Evolutionary conservation across 345 rosid species (phyloP), one percentile per base, ranked within the genome.

Genomic region (Rubroshorea leprosula): DNA sequence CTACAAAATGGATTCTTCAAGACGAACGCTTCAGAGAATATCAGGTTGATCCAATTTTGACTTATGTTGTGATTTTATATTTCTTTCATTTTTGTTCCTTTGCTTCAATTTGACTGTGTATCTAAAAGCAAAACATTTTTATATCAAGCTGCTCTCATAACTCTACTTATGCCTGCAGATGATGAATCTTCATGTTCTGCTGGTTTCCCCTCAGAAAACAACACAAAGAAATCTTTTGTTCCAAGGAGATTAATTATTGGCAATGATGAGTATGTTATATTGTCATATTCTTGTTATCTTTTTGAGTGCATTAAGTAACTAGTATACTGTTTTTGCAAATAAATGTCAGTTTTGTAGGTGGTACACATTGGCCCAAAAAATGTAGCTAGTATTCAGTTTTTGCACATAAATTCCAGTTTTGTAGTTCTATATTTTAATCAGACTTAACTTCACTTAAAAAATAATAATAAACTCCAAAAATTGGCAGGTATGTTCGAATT

Each of bases 231-330:
- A 68, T 62, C 85, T n/a, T 79, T 78, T 64, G 81, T 93, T 27
- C 97, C 97, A 23, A 79, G 86, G 73, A 86, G 97, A 87, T 71
- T 93, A 63, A 77, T 89, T 55, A 93, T 93, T 43, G 97, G 96
- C 73, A 80, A 89, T 74, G 85, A 93, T 72, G 96, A 93, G 99
- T 93, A 80, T 67, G 99, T 80, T 57, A 20, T 51, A 20, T 71
- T 51, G 21, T 23, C 55, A 16, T 50, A 35, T 55, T 1, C 23
- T 31, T 44, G 47, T 44, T 44, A 44, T 44, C 18, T 44, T 44
- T 44, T 44, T 44, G 14, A 44, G 5, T 44, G 17, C 47, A 44
- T 44, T 44, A 15, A n/a, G 3, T 14, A 44, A 16, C 47, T 13
- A 10, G 10, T 10, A 20, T 23, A 21, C 27, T 2, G 12, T 4